Percentiles rank a stretch among this genome's conserved stretches.
These are phyloP conservation scores for Bidens hawaiensis DNA, from an alignment of 140 eudicot genomes.

Conservation along the genomic window DNA sequence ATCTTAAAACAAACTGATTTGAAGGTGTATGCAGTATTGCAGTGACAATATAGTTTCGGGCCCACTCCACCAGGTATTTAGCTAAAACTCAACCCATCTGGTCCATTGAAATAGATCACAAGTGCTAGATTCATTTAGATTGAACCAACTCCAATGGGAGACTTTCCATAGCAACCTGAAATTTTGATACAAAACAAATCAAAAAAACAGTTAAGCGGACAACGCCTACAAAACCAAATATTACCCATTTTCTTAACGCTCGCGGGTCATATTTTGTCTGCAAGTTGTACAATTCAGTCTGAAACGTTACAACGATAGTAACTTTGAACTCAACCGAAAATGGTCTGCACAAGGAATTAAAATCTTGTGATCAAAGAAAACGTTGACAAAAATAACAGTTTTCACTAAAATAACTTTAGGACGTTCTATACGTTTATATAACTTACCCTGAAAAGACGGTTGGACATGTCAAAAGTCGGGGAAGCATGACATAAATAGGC, in stretches of 20 bases:
- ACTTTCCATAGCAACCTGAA: constrained; percentile 71
- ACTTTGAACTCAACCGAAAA: constrained; percentile 80
- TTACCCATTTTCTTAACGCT: constrained; percentile 66
- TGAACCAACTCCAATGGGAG: constrained; percentile 74
- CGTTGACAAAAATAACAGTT: background rate
- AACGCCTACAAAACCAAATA: background rate
- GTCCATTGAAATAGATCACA: too few relatives aligned
- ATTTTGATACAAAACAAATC: background rate
- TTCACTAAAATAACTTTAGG: too few relatives aligned
- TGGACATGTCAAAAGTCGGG: constrained; percentile 78
- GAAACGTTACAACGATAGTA: constrained; percentile 53
- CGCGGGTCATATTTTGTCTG: constrained; percentile 58
- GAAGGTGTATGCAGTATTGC: too few relatives aligned
- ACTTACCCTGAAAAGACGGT: constrained; percentile 80
- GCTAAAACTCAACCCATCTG: too few relatives aligned
- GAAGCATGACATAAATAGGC: constrained; percentile 68
- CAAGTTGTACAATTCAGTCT: constrained; percentile 50
- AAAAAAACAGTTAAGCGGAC: background rate
- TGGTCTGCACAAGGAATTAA: constrained; percentile 43
- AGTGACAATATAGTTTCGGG: too few relatives aligned
- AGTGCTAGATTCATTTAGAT: constrained; percentile 36
- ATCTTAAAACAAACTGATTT: too few relatives aligned
- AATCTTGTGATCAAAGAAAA: background rate
- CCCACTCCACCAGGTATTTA: too few relatives aligned
- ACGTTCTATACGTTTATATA: too few relatives aligned